These are phyloP conservation scores for Hyaloscypha bicolor DNA, from an alignment of 495 filamentous ascomycete genomes.

Conservation along the genomic window DNA sequence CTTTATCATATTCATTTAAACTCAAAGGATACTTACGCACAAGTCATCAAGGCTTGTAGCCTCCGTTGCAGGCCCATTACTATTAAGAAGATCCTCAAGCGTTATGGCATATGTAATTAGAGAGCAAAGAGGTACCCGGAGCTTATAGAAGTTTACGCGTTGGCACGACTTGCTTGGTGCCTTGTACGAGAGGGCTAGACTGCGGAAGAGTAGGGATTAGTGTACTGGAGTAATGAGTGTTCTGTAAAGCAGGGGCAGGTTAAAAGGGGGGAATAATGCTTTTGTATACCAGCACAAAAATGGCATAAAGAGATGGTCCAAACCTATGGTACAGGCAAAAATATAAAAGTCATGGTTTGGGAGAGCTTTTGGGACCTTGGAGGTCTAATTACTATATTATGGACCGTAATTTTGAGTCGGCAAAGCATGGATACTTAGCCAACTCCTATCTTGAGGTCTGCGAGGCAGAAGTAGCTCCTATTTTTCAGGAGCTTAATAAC, in stretches of 20 bases:
- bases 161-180: not conserved
- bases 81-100: not conserved
- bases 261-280: conserved; percentile 8
- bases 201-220: conserved; percentile 2
- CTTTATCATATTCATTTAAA: not conserved
- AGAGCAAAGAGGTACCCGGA: not conserved
- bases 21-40: not conserved
- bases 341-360: conserved; percentile 20
- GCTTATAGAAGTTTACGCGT: not conserved
- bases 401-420: not conserved
- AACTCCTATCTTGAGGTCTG: too few species aligned
- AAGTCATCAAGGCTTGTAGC: not conserved
- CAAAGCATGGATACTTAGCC: too few species aligned
- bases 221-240: conserved; percentile 4
- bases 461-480: too few species aligned
- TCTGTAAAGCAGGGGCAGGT: conserved; percentile 14
- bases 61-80: not conserved
- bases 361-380: conserved; percentile 11
- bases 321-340: conserved; percentile 12
- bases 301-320: not conserved
- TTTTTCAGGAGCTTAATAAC: too few species aligned
- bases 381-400: conserved; percentile 15
- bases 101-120: not conserved
- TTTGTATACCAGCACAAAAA: not conserved
- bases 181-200: not conserved